phyloP scores from a whole-genome alignment of 306 rosid species.

The Trifolium dubium region DNA sequence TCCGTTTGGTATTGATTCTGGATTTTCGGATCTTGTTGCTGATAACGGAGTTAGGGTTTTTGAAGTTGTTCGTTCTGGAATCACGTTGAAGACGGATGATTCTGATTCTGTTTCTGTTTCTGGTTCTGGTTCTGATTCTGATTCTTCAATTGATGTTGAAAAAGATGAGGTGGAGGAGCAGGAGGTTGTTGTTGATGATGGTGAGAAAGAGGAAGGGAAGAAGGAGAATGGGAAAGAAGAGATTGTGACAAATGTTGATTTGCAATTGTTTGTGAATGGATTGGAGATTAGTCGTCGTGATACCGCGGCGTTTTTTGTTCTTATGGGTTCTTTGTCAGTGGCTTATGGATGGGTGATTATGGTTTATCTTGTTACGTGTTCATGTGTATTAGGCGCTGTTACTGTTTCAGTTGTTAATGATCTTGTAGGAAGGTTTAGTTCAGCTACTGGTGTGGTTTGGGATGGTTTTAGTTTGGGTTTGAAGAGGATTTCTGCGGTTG shows the following conservation, averaged over 20 bases:
- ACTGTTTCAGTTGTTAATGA: conserved; percentile 72
- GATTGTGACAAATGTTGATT: conserved; percentile 56
- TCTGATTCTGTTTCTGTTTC: background rate
- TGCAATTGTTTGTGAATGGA: conserved; percentile 70
- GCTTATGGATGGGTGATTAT: conserved; percentile 89
- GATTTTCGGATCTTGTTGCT: conserved; percentile 67
- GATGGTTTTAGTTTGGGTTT: conserved; percentile 90
- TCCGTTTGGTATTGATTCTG: conserved; percentile 51
- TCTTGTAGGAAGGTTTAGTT: conserved; percentile 71
- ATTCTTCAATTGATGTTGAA: conserved; percentile 17
- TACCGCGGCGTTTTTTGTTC: conserved; percentile 65
- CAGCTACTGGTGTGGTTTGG: conserved; percentile 66
- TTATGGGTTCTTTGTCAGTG: conserved; percentile 72
- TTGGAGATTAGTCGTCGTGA: conserved; percentile 80
- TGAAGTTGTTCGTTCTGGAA: conserved; percentile 68
- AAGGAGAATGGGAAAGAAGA: conserved; percentile 48
- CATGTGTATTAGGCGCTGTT: conserved; percentile 88
- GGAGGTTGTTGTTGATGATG: no score
- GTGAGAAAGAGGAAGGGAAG: conserved; percentile 7
- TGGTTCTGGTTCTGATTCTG: no score
- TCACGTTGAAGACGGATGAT: conserved; percentile 54
- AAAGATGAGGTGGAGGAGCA: conserved; percentile 21
- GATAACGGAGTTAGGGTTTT: conserved; percentile 78
- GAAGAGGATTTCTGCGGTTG: conserved; percentile 91
- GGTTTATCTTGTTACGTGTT: conserved; percentile 81